Conservation (phyloP, 1,284 basidiomycete species). For the Ceratobasidium sp. region DNA sequence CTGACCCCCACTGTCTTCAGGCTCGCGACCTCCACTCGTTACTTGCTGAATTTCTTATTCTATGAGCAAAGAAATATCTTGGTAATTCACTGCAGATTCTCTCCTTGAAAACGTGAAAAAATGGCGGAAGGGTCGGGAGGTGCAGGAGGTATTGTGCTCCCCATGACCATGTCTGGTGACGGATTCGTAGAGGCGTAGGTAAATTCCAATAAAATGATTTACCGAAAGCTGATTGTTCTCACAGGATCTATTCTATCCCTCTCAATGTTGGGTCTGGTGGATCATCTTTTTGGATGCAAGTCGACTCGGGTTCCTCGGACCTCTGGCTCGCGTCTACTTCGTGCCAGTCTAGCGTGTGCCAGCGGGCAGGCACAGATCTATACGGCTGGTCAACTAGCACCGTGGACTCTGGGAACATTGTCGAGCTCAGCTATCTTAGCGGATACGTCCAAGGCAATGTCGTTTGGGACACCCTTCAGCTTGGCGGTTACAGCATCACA, state of each 20-base stretch:
- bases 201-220: background rate
- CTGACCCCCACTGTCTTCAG: slow-evolving; percentile 19
- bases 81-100: background rate
- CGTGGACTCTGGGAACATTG: slow-evolving; percentile 4
- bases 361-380: slow-evolving; percentile 14
- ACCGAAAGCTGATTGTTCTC: background rate
- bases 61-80: background rate
- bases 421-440: slow-evolving; percentile 18
- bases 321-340: slow-evolving; percentile 25
- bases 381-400: slow-evolving; percentile 25
- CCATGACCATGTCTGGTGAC: slow-evolving; percentile 35
- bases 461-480: slow-evolving; percentile 17
- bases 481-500: slow-evolving; percentile 12
- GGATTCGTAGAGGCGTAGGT: slow-evolving; percentile 30
- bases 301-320: slow-evolving; percentile 32
- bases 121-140: slow-evolving; percentile 32
- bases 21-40: slow-evolving; percentile 1
- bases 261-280: slow-evolving; percentile 6
- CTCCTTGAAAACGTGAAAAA: background rate
- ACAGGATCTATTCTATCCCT: slow-evolving; percentile 16
- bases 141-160: slow-evolving; percentile 28
- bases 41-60: background rate
- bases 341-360: slow-evolving; percentile 9
- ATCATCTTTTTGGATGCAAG: slow-evolving; percentile 20
- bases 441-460: slow-evolving; percentile 19